These are phyloP conservation scores for Aegilops bicornis DNA, from an alignment of 176 grass and related monocot genomes.

Conservation along the genomic window DNA sequence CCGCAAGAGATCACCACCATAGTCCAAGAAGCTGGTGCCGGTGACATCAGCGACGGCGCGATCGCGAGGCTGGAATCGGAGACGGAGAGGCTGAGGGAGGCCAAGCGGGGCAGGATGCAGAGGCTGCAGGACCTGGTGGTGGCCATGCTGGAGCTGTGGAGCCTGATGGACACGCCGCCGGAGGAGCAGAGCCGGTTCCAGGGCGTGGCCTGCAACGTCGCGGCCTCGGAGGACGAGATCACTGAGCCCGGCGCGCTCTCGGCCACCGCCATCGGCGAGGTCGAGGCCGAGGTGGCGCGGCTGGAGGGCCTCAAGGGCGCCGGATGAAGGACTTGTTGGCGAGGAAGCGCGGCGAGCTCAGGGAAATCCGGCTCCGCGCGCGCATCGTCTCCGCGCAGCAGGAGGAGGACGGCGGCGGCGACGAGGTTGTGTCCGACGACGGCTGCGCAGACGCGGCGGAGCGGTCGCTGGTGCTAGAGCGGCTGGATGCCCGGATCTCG, in stretches of 20 bases:
- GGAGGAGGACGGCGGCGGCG: not conserved
- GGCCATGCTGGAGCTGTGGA: constrained; percentile 86
- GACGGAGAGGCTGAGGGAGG: constrained; percentile 49
- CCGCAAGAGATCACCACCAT: constrained; percentile 34
- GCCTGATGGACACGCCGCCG: constrained; percentile 86
- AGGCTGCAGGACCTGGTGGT: constrained; percentile 76
- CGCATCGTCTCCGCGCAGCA: constrained; percentile 37
- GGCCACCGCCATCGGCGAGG: constrained; percentile 46
- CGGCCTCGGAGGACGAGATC: constrained; percentile 89
- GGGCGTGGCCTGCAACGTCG: constrained; percentile 86
- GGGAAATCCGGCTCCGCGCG: constrained; percentile 59
- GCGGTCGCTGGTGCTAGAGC: constrained; percentile 51
- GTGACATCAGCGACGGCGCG: not conserved
- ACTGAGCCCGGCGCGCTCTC: constrained; percentile 63
- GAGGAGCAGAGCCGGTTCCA: constrained; percentile 87
- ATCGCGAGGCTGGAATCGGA: not conserved
- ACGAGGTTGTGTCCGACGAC: constrained; percentile 20
- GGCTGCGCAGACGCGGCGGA: constrained; percentile 38
- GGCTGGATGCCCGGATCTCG: constrained; percentile 67
- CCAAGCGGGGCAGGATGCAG: constrained; percentile 67
- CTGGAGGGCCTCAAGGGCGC: constrained; percentile 73
- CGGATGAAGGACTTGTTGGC: constrained; percentile 70
- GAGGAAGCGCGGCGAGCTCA: constrained; percentile 73
- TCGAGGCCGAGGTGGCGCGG: constrained; percentile 76
- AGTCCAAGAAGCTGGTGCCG: not conserved